Evolutionary conservation across 257 asterid genomes (phyloP).

Genomic region (Leonotis leonurus): DNA sequence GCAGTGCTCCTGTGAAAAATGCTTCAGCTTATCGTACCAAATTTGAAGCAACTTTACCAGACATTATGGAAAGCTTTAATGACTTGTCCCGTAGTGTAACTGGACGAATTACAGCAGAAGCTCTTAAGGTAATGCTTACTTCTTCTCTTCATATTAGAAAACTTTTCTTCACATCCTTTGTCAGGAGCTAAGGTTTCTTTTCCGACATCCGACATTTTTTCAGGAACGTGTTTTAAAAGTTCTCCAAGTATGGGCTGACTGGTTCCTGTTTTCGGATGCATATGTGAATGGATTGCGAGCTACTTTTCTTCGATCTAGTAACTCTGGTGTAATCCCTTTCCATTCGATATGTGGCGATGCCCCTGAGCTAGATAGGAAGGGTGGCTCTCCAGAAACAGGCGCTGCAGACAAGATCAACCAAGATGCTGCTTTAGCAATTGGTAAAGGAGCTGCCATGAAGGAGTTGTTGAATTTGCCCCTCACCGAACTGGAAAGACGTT

Average conservation of each 20-base stretch:
- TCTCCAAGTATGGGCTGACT: constrained; percentile 95
- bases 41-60: constrained; percentile 84
- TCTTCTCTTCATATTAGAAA: background rate
- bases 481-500: constrained; percentile 79
- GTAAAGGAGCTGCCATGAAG: constrained; percentile 85
- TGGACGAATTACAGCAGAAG: constrained; percentile 93
- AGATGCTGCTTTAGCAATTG: constrained; percentile 89
- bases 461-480: constrained; percentile 72
- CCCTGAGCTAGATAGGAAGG: constrained; percentile 66
- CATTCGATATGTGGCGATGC: constrained; percentile 92
- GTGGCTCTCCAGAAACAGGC: constrained; percentile 40
- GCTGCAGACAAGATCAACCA: constrained; percentile 48
- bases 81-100: constrained; percentile 91
- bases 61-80: constrained; percentile 88
- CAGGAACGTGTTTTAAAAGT: constrained; percentile 89
- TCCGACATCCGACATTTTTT: constrained; percentile 13
- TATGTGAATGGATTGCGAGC: constrained; percentile 90
- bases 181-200: constrained; percentile 21
- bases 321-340: constrained; percentile 68
- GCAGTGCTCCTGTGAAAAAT: constrained; percentile 93
- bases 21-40: constrained; percentile 96
- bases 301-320: constrained; percentile 78
- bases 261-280: constrained; percentile 92
- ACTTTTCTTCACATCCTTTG: constrained; percentile 8
- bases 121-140: constrained; percentile 59